Percentiles rank a stretch among this genome's conserved stretches.
Conservation (phyloP, 768 basidiomycete species). For the Suillus placidus region DNA sequence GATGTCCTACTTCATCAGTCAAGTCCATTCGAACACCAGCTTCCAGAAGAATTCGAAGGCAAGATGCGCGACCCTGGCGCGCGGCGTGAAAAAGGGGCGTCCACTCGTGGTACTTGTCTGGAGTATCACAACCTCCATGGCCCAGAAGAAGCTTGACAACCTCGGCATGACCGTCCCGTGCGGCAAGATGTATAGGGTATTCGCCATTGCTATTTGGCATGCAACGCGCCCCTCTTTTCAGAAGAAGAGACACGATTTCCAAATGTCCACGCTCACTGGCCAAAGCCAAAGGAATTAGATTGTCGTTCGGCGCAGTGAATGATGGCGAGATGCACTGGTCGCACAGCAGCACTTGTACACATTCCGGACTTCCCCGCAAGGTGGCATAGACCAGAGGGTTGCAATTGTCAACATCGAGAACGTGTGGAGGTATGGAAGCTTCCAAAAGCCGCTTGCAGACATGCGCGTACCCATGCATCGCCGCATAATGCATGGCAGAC, state of each 20-base stretch:
- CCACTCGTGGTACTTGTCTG: conserved; percentile 98
- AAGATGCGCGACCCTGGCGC: conserved; percentile 76
- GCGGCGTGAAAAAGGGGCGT: conserved; percentile 96
- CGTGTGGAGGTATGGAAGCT: conserved; percentile 63
- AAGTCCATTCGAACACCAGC: conserved; percentile 78
- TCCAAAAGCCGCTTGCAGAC: conserved; percentile 79
- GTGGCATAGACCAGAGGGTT: conserved; percentile 94
- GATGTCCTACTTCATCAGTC: conserved; percentile 82
- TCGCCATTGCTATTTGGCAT: conserved; percentile 93
- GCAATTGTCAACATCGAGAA: conserved; percentile 91
- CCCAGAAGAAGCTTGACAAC: conserved; percentile 77
- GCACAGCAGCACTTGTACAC: conserved; percentile 80
- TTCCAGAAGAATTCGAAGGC: conserved; percentile 75
- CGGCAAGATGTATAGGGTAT: conserved; percentile 95
- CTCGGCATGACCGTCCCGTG: conserved; percentile 86
- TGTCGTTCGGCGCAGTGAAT: conserved; percentile 57
- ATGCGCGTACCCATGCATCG: conserved; percentile 83
- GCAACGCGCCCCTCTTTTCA: conserved; percentile 76
- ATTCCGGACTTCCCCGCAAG: conserved; percentile 78
- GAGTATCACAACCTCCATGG: conserved; percentile 78
- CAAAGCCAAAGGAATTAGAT: conserved; percentile 85
- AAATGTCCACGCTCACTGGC: conserved; percentile 90
- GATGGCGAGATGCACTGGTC: conserved; percentile 68
- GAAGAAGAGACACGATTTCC: conserved; percentile 75
- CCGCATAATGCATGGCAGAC: conserved; percentile 92